Percentiles rank a stretch among this genome's conserved stretches.
Conservation (phyloP, 352 stramenopile genomes). For the Salisapilia sapeloensis region DNA sequence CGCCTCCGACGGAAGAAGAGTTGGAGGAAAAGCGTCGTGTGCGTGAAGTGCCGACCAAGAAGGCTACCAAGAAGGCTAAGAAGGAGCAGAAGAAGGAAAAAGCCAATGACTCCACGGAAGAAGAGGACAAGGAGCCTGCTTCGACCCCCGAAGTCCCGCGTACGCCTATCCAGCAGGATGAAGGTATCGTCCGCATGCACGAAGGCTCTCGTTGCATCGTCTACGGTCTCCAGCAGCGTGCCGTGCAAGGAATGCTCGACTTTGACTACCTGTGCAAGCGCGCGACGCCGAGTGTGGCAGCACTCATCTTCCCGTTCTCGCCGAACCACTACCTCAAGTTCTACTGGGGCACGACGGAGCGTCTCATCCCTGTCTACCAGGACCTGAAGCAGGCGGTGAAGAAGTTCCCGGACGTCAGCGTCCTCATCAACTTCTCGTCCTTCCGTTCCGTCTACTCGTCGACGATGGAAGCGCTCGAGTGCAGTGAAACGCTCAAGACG, state of each 20-base stretch:
- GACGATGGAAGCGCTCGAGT: constrained; percentile 90
- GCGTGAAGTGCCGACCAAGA: constrained; percentile 20
- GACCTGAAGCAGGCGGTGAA: constrained; percentile 83
- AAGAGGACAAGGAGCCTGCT: background rate
- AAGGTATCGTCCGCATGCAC: constrained; percentile 76
- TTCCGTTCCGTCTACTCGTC: constrained; percentile 93
- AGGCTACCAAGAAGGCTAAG: constrained; percentile 5
- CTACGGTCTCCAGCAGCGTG: constrained; percentile 88
- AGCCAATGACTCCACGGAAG: no score
- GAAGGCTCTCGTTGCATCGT: constrained; percentile 86
- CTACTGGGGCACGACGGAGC: constrained; percentile 93
- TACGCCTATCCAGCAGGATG: constrained; percentile 47
- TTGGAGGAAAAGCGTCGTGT: no score
- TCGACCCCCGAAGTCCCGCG: constrained; percentile 4
- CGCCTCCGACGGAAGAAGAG: constrained; percentile 17
- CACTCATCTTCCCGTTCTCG: constrained; percentile 90
- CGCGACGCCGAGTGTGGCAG: constrained; percentile 86
- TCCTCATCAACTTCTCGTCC: constrained; percentile 95
- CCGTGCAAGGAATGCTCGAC: constrained; percentile 95
- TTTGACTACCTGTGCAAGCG: constrained; percentile 97
- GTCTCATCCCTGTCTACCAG: constrained; percentile 87
- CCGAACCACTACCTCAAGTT: constrained; percentile 95
- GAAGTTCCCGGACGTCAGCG: constrained; percentile 86
- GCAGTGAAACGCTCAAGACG: constrained; percentile 87
- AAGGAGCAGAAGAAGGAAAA: background rate